Conservation (phyloP, 768 basidiomycete species). For the Multifurca ochricompacta region DNA sequence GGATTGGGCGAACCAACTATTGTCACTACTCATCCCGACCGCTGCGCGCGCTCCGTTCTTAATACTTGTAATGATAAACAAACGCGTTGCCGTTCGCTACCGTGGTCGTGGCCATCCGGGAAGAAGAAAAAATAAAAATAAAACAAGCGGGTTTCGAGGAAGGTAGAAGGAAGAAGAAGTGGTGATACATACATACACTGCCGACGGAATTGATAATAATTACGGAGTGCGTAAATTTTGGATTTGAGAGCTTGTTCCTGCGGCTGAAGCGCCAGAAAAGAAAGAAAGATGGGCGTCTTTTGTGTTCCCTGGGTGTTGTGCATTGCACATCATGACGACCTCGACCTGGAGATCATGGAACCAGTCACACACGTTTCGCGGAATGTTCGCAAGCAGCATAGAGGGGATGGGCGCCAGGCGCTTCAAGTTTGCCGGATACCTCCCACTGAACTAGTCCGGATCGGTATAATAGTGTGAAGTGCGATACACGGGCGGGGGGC, state of each 20-base stretch:
- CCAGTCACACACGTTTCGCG: neutral
- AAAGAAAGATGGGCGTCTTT: constrained; percentile 5
- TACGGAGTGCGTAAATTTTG: neutral
- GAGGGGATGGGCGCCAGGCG: neutral
- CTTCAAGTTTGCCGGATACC: neutral
- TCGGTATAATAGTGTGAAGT: neutral
- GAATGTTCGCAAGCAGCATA: neutral
- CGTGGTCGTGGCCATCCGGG: neutral
- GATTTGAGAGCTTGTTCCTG: neutral
- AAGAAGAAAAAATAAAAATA: neutral
- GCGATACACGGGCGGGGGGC: no score
- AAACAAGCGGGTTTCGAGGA: neutral
- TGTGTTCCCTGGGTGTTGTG: neutral
- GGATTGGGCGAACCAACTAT: neutral
- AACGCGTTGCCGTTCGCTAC: neutral
- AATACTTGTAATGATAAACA: neutral
- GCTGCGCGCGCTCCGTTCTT: constrained; percentile 11
- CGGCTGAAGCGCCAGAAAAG: neutral
- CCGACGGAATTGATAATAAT: neutral
- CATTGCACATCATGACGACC: neutral
- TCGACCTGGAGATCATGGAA: neutral
- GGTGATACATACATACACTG: neutral
- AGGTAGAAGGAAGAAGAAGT: neutral
- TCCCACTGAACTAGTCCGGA: neutral
- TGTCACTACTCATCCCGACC: no score